Base-by-base conservation (phyloP, 2,329 filamentous ascomycete species). In the Alternaria sp. region DNA sequence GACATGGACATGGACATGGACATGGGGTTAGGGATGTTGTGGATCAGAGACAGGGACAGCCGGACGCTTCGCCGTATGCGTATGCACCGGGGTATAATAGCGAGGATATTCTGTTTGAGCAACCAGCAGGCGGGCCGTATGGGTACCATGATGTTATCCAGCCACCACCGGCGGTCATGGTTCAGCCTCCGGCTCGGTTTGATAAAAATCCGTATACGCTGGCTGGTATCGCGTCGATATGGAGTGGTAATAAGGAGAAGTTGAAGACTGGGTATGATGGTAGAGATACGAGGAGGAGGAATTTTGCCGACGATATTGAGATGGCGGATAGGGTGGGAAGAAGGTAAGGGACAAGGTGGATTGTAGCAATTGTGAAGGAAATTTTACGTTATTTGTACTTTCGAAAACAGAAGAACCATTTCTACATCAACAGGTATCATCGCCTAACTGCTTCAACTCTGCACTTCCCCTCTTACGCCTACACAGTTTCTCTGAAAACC, bases 201-300 rank as follows among this genome's bases (percentile, higher is more conserved):
- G 29, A 40, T 34, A 52, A 36, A 17, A 58, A 55, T 24, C 51
- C 51, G 11, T 50, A 51, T n/a, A 58, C 51, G 11, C 23, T 33
- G 33, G 26, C 39, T 24, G 51, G 56, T 7, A 40, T 58, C 2
- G 54, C 40, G 40, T 55, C 56, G 5, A 58, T 50, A 4, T 58
- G 51, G 56, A 37, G 37, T n/a, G 24, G 36, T 7, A 17, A 17
- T 3, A 46, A 24, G 13, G 36, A 46, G 36, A 29, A 33, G 23
- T n/a, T 23, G 17, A 45, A 29, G 17, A 29, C 44, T n/a, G 33
- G 39, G 9, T 58, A 58, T 26, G 26, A 50, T 17, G 51, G 51
- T 9, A 41, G 51, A 5, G 13, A 50, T n/a, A 28, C 41, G 10
- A 54, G 39, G 33, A 55, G 26, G 34, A 26, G 9, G 26, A 45